phyloP scores from a whole-genome alignment of 805 yeast species.

The Candida nanaspora region DNA sequence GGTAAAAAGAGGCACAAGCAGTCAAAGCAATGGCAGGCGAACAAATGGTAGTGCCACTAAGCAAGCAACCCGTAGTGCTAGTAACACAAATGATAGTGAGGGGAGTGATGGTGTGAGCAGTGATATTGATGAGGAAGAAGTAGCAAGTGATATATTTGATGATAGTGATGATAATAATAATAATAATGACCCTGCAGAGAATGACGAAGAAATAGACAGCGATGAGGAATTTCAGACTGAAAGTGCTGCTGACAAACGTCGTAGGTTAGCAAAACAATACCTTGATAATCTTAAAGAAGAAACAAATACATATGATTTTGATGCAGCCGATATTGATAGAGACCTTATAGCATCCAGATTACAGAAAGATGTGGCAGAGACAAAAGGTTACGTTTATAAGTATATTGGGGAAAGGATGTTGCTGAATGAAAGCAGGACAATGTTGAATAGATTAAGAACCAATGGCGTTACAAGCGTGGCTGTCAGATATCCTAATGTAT shows the following conservation, averaged over 20 bases:
- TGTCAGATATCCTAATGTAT: slow-evolving; percentile 55
- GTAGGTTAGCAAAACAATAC: slow-evolving; percentile 91
- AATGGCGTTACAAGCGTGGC: slow-evolving; percentile 50
- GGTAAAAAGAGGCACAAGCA: slow-evolving; percentile 7
- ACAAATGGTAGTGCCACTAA: not conserved
- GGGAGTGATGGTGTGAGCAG: slow-evolving; percentile 36
- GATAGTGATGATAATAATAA: slow-evolving; percentile 13
- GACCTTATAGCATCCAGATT: slow-evolving; percentile 78
- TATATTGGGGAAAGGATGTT: slow-evolving; percentile 47
- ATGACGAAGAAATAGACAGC: slow-evolving; percentile 37
- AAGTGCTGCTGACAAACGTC: slow-evolving; percentile 85
- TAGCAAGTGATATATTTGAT: slow-evolving; percentile 20
- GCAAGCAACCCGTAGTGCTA: not conserved
- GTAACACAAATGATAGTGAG: slow-evolving; percentile 20
- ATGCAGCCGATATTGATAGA: slow-evolving; percentile 85
- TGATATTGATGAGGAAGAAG: slow-evolving; percentile 31
- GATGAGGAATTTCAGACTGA: slow-evolving; percentile 73
- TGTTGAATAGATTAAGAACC: slow-evolving; percentile 52
- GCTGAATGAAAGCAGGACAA: slow-evolving; percentile 33
- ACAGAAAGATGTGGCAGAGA: slow-evolving; percentile 84
- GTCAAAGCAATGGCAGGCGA: slow-evolving; percentile 9
- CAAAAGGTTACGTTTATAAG: slow-evolving; percentile 75
- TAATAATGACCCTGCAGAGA: slow-evolving; percentile 22
- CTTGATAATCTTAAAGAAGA: slow-evolving; percentile 68
- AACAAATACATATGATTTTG: slow-evolving; percentile 49